phyloP scores from a whole-genome alignment of 345 rosid genomes.

The Zanthoxylum bungeanum region DNA sequence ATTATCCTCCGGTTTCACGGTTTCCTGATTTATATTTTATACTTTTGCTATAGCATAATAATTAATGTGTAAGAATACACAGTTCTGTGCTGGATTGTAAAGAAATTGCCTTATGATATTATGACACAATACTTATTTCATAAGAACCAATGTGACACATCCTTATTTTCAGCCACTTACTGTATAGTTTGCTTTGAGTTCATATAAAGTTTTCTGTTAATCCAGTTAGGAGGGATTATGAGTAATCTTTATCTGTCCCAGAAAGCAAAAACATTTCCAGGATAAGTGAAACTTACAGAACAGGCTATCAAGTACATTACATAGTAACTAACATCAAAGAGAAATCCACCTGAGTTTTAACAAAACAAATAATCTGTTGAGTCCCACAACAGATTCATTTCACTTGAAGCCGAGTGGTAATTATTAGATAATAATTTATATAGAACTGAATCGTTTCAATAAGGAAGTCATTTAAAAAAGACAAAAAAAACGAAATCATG shows the following conservation, averaged over 20 bases:
- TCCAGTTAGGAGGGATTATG: background rate
- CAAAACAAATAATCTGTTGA: background rate
- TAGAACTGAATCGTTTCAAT: no score
- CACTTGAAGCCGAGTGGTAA: no score
- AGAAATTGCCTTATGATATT: constrained; percentile 20
- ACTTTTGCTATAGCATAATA: constrained; percentile 17
- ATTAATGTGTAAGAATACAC: constrained; percentile 18
- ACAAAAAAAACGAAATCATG: no score
- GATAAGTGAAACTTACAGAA: background rate
- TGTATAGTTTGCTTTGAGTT: background rate
- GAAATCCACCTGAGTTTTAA: background rate
- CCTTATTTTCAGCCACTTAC: background rate
- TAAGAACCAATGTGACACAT: constrained; percentile 3
- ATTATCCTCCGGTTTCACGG: background rate
- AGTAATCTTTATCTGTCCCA: background rate
- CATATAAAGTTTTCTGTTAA: background rate
- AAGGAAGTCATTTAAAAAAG: no score
- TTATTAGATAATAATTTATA: no score
- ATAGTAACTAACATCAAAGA: background rate
- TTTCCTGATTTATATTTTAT: background rate
- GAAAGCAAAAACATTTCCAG: background rate
- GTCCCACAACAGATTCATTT: no score
- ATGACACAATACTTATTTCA: constrained; percentile 22
- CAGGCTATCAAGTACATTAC: no score
- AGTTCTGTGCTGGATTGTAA: constrained; percentile 18